Evolutionary conservation across 495 filamentous ascomycete species (phyloP), one percentile per base, ranked within the genome.

Genomic region (Podospora pseudoanserina): DNA sequence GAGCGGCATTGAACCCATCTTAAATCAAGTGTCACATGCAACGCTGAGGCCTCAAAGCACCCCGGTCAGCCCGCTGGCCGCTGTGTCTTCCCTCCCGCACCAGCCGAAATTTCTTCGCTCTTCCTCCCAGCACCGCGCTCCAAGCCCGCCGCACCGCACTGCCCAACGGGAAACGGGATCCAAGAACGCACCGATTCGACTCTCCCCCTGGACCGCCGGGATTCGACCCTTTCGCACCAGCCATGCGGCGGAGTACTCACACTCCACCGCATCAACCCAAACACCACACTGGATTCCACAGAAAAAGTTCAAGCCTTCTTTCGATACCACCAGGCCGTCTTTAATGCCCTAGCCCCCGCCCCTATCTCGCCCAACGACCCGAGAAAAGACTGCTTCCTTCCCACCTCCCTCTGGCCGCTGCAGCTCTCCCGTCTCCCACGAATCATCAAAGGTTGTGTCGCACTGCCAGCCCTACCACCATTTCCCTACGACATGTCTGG

Each of bases 381-480:
- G 67, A 79, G 83, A 73, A 81, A 79, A 75, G 82, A 86, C 69
- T 78, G 83, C 75, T 70, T 82, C 68, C 73, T 77, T 72, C 81
- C 79, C 61, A 53, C 74, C 61, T 60, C 76, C 59, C 73, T 76
- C 71, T 83, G 80, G 77, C 81, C 84, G 62, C 74, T 84, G 65
- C 78, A 74, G 67, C 75, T 79, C 64, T 71, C 75, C 75, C 73
- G 79, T 60, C 67, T 84, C 62, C 79, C 77, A 66, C 84, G 82
- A n/a, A 75, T 84, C 56, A 66, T 88, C 56, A 77, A 78, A 62
- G 89, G 89, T 70, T 74, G 80, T 63, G 79, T 89, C 72, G 65
- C 72, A 66, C 73, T 76, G 70, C 75, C 81, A 74, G 72, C 83
- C 32, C 81, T 82, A 76, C 87, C 76, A 27, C 76, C 79, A 1